Evolutionary conservation across 2,329 filamentous ascomycete species (phyloP), one percentile per base, ranked within the genome.

Genomic region (Apiospora phragmitis): DNA sequence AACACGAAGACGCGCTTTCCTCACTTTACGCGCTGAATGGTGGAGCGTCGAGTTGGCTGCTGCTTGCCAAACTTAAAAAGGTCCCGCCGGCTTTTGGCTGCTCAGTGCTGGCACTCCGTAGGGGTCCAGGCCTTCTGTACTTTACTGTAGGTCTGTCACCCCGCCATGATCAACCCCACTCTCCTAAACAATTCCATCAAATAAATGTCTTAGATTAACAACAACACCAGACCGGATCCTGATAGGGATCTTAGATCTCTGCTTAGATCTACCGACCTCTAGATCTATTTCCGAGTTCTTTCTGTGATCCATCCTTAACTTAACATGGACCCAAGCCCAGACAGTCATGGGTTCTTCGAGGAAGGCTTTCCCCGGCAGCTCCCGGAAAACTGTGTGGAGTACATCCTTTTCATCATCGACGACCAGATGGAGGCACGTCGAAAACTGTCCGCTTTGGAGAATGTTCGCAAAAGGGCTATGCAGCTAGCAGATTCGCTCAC

Each of bases 331-430:
- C 70, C 69, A 21, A 71, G 76, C 3, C 76, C 55, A 62, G 29
- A 38, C 55, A 38, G 9, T n/a, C 32, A 35, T 4, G 32, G 8
- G 18, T 74, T 73, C 18, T 79, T 78, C 59, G 76, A 74, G 43
- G 75, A 77, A 24, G 79, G 77, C 55, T 80, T 79, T 68, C 77
- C 77, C 14, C 72, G 76, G 70, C 75, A 86, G 71, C 85, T 97
- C 0, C 90, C 94, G 0, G 94, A 98, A 67, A 94, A 97, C 80
- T 93, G 90, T 73, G 90, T 97, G 69, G 93, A 97, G 80, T 98
- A 97, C 80, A 89, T 92, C 69, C 84, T 98, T 35, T 93, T 95
- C 78, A 81, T 94, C 68, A 83, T 95, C 72, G 87, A 93, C 72
- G 78, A 85, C 21, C 84, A 84, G 71, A 81, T 89, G 32, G 84